phyloP scores from a whole-genome alignment of 257 asterid species.

The Henckelia pumila region DNA sequence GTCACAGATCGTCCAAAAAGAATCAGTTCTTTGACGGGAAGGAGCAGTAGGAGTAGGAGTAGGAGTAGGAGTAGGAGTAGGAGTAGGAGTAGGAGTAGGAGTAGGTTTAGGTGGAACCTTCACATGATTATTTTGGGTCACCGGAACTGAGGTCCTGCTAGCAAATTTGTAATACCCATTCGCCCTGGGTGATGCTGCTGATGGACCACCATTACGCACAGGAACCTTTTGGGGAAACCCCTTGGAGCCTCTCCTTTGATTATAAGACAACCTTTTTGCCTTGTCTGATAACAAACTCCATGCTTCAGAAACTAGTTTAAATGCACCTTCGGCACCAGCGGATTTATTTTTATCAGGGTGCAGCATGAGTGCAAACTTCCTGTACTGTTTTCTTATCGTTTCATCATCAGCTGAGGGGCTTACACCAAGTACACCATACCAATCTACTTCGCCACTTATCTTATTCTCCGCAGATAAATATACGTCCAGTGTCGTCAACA shows the following conservation, averaged over 20 bases:
- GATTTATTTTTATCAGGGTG: conserved; percentile 81
- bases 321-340: conserved; percentile 71
- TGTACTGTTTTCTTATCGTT: conserved; percentile 55
- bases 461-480: conserved; percentile 64
- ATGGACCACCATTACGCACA: conserved; percentile 40
- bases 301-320: conserved; percentile 66
- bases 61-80: conserved; percentile 38
- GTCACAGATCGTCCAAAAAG: conserved; percentile 79
- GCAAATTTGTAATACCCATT: conserved; percentile 49
- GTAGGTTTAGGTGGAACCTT: conserved; percentile 32
- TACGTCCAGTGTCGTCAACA: conserved; percentile 57
- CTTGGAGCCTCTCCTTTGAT: conserved; percentile 50
- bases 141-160: conserved; percentile 38
- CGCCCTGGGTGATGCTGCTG: conserved; percentile 44
- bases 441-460: conserved; percentile 59
- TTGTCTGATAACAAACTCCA: conserved; percentile 71
- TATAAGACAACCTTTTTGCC: conserved; percentile 53
- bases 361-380: conserved; percentile 66
- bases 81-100: conserved; percentile 34
- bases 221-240: conserved; percentile 45
- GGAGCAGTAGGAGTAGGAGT: conserved; percentile 37
- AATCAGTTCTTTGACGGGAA: conserved; percentile 44
- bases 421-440: conserved; percentile 73
- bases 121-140: conserved; percentile 31
- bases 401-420: conserved; percentile 64